Conservation (phyloP, 2,329 filamentous ascomycete genomes). For the Lecanicillium sp. region DNA sequence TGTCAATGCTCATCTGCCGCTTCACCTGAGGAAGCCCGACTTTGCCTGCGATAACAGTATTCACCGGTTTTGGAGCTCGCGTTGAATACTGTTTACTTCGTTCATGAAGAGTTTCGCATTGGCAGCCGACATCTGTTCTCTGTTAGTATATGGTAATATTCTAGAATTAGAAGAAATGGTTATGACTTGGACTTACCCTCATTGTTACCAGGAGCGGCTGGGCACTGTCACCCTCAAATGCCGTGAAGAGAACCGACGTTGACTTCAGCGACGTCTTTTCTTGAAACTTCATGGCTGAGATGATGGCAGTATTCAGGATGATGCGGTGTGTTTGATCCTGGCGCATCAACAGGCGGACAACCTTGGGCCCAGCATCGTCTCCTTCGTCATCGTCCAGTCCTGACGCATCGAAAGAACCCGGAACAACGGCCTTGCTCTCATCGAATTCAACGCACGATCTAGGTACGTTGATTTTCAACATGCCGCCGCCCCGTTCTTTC, state of each 20-base stretch:
- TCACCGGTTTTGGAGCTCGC: conserved; percentile 40
- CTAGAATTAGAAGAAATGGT: conserved; percentile 29
- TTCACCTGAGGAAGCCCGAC: neutral
- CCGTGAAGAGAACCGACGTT: conserved; percentile 61
- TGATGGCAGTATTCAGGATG: conserved; percentile 76
- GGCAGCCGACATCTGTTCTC: conserved; percentile 44
- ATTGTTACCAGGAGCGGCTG: conserved; percentile 55
- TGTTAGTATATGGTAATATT: neutral
- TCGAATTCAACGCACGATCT: conserved; percentile 51
- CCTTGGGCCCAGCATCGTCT: conserved; percentile 27
- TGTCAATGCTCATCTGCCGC: neutral
- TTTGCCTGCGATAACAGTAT: neutral
- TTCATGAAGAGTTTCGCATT: conserved; percentile 48
- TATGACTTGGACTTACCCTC: conserved; percentile 41
- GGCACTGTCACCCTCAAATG: conserved; percentile 50
- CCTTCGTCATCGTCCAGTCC: conserved; percentile 39
- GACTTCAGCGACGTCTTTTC: conserved; percentile 68
- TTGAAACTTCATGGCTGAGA: conserved; percentile 73
- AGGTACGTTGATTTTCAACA: conserved; percentile 76
- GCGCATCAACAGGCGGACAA: conserved; percentile 77
- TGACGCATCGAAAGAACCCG: conserved; percentile 52
- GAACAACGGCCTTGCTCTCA: conserved; percentile 42
- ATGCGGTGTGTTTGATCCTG: conserved; percentile 85
- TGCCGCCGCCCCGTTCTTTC: conserved; percentile 84
- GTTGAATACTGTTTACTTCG: conserved; percentile 44